Base-by-base conservation (phyloP, 176 grass and related monocot species). In the Olyra latifolia region DNA sequence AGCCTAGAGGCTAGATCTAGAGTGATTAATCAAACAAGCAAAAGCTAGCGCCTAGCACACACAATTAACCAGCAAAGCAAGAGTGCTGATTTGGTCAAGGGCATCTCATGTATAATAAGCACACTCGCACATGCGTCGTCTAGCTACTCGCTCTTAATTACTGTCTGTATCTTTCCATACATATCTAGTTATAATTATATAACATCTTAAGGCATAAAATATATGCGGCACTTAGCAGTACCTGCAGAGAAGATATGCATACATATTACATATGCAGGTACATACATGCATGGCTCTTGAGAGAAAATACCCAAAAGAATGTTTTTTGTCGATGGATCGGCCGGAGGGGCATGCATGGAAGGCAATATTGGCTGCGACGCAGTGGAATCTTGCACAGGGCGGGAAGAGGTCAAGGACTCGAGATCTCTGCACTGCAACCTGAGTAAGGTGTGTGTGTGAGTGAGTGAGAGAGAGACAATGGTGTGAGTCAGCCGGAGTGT, bases 1-100 rank as follows among this genome's bases (percentile, higher is more conserved):
- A 89, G 71, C 56, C 77, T 85, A 89, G 87, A 89, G 71, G 47
- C 77, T 85, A 89, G 87, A 89, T 85, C 87, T 89, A 85, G 54
- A 84, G 56, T 56, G 45, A 47, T 74, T 83, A 82, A 15, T 45
- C 14, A 72, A 71, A 77, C 19, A 55, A 75, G 60, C 32, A 35
- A 35, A 35, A 35, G 32, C 5, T 35, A 69, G 20, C 75, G 16
- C 10, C 5, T 35, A 69, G 20, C 75, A n/a, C 10, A 15, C 45
- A 49, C 44, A 83, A 66, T 42, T 55, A 71, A 82, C 63, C 55
- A 47, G n/a, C 55, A 52, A 32, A 30, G 40, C 67, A 45, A 24
- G 29, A 0, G 9, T 10, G 19, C 47, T 89, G 82, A 81, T 80
- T 81, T 46, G 77, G 87, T 81, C 82, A 89, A 85, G 62, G 61